phyloP scores from a whole-genome alignment of 306 rosid species.

The Trifolium pratense region DNA sequence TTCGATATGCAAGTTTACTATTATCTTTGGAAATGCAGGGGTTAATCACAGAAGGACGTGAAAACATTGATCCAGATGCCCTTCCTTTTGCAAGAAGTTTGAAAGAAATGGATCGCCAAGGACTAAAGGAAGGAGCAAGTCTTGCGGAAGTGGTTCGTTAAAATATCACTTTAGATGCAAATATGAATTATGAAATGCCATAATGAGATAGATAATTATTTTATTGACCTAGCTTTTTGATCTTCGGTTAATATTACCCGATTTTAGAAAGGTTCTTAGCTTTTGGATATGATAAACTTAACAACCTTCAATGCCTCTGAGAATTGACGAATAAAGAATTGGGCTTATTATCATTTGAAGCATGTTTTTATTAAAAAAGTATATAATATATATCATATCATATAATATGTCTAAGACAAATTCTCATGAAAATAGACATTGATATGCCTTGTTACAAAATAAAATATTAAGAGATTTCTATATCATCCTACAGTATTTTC shows the following conservation, averaged over 20 bases:
- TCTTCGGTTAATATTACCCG: constrained; percentile 9
- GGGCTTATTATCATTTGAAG: not conserved
- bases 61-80: constrained; percentile 85
- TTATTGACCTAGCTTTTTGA: not conserved
- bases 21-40: constrained; percentile 62
- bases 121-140: constrained; percentile 92
- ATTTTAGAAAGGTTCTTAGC: constrained; percentile 13
- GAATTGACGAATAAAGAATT: constrained; percentile 20
- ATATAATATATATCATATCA: constrained; percentile 3
- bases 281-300: constrained; percentile 20
- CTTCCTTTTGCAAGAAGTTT: constrained; percentile 85
- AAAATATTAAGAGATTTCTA: not conserved
- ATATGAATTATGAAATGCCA: constrained; percentile 31
- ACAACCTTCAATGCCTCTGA: constrained; percentile 7
- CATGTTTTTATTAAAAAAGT: not conserved
- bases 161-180: constrained; percentile 28
- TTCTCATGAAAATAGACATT: not conserved
- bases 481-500: not conserved
- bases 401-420: not conserved
- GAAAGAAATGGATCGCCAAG: constrained; percentile 86
- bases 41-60: constrained; percentile 87
- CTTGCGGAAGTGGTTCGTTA: constrained; percentile 93
- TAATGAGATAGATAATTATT: constrained; percentile 2
- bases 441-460: not conserved
- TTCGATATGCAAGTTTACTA: constrained; percentile 32